Base-by-base conservation (phyloP, 2,329 filamentous ascomycete species). In the Colletotrichum viniferum region DNA sequence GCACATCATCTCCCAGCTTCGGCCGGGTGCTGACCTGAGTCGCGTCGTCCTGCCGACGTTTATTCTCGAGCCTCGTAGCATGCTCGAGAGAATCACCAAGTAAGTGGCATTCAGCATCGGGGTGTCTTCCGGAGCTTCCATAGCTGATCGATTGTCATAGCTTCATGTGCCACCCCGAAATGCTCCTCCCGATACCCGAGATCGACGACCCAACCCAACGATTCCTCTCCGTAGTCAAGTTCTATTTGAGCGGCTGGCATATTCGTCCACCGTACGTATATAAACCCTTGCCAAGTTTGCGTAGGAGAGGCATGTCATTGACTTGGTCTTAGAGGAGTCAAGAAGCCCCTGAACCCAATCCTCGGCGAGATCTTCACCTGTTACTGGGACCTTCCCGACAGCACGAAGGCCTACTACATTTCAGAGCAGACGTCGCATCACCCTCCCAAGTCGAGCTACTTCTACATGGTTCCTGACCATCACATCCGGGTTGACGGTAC, bases 121-220 rank as follows among this genome's bases (percentile, higher is more conserved):
- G 24, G 26, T 14, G 18, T 30, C 32, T 38, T 38, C 60, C 48
- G 21, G 55, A 63, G 60, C 64, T 58, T 73, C 36, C 65, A 62
- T 63, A 48, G 43, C 70, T 76, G 48, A 76, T 58, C 16, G 14
- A 34, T 10, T 28, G 48, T 55, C 71, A 71, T 83, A 98, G 96
- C 88, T 99, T 99, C 89, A 99, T 99, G 97, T 97, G 96, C 80
- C 97, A 99, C 83, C 97, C 97, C 55, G 97, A 99, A 86, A 97
- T 96, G 81, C 93, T 99, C 36, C 92, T 99, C 6, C 93, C 94
- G 38, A 97, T 98, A 84, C 91, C 96, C 60, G 88, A 92, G 62
- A 94, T 98, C 79, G 94, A 98, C 67, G 96, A 99, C 81, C 96
- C 97, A 2, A 88, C 95, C 72, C 89, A 96, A 81, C 92, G 97